Evolutionary conservation across 2,329 filamentous ascomycete species (phyloP).

Genomic region (Scedosporium apiospermum): DNA sequence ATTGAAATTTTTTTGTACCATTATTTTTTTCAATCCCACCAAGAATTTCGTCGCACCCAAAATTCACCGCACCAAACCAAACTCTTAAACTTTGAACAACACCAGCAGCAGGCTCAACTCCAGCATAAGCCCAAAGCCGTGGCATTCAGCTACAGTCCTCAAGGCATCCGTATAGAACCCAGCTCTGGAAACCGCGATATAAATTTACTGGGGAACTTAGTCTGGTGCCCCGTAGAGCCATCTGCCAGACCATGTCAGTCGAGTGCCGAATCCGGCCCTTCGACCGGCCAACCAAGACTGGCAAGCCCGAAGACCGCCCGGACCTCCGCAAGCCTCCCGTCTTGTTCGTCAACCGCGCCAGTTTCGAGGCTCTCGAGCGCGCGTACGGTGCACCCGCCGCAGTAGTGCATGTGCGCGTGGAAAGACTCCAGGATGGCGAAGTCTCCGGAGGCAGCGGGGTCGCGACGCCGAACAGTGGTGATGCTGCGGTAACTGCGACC

Average conservation of each 20-base stretch:
- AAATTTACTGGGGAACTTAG: too few species aligned
- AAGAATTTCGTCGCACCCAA: not conserved
- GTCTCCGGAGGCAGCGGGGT: not conserved
- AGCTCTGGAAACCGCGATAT: not conserved
- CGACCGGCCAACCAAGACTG: constrained; percentile 1
- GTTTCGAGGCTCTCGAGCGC: constrained; percentile 5
- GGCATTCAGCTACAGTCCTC: too few species aligned
- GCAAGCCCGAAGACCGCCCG: constrained; percentile 2
- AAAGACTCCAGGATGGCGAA: constrained; percentile 2
- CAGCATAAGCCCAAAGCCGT: too few species aligned
- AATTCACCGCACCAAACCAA: not conserved
- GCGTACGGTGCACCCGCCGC: not conserved
- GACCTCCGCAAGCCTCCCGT: constrained; percentile 6
- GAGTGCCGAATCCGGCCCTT: constrained; percentile 7
- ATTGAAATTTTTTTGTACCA: not conserved
- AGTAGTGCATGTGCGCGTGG: not conserved
- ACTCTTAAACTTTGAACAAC: not conserved
- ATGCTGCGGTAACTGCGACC: not conserved
- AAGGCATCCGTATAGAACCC: not conserved
- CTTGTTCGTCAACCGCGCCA: not conserved
- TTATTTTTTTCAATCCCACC: not conserved
- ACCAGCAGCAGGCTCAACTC: not conserved
- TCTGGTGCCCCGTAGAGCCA: too few species aligned
- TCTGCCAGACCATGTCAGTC: not conserved
- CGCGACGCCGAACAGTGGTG: not conserved